Conservation (phyloP, 129 eudicot genomes). For the Pittosporum tobira region DNA sequence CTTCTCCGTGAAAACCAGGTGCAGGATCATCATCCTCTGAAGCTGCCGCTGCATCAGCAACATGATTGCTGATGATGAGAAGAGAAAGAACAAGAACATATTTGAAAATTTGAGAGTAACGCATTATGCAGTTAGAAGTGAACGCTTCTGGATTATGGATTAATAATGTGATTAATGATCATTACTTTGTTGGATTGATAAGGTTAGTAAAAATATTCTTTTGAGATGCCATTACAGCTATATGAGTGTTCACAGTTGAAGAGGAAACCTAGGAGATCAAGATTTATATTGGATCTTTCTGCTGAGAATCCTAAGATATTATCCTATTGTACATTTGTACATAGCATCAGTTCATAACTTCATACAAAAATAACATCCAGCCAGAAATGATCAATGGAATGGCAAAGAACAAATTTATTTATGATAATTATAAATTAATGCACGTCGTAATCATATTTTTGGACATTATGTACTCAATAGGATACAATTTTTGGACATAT, state of each 20-base stretch:
- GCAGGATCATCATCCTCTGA: conserved; percentile 11
- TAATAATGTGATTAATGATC: neutral
- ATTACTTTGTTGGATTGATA: neutral
- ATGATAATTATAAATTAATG: neutral
- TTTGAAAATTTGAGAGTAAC: conserved; percentile 15
- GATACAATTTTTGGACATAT: too few relatives aligned
- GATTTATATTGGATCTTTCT: neutral
- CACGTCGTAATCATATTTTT: too few relatives aligned
- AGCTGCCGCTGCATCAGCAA: conserved; percentile 2
- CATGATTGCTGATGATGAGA: conserved; percentile 11
- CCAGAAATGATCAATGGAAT: neutral
- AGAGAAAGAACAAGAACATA: conserved; percentile 7
- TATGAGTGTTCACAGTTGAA: conserved; percentile 15
- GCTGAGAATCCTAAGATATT: conserved; percentile 25
- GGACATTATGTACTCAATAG: too few relatives aligned
- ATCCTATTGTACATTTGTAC: neutral
- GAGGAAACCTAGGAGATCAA: conserved; percentile 21
- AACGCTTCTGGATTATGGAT: neutral
- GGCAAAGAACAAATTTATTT: neutral
- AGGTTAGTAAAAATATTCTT: conserved; percentile 11
- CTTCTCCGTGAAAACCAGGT: conserved; percentile 29
- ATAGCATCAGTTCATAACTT: too few relatives aligned
- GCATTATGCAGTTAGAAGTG: conserved; percentile 19
- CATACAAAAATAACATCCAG: neutral
- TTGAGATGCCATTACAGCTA: conserved; percentile 25